A percentile compares a stretch with the other conserved stretches of the same genome.
Conservation (phyloP, 2,329 filamentous ascomycete genomes). For the Ophiocordyceps robertsii region DNA sequence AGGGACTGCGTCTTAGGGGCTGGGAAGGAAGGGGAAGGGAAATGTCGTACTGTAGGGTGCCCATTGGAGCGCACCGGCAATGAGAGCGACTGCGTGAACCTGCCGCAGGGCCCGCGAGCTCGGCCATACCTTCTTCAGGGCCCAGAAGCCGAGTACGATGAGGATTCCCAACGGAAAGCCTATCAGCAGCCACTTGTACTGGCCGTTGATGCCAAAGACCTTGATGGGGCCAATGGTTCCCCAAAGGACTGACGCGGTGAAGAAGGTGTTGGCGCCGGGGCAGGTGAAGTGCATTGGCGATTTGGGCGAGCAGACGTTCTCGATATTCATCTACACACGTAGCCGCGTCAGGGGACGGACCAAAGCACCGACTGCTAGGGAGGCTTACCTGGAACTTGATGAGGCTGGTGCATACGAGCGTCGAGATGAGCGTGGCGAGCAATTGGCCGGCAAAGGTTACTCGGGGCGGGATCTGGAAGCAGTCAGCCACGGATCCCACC, state of each 20-base stretch:
- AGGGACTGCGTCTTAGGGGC: too few relatives aligned
- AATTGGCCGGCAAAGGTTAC: conserved; percentile 22
- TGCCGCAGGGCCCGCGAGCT: conserved; percentile 9
- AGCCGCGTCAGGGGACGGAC: too few relatives aligned
- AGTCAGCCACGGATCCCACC: background rate
- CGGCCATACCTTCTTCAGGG: conserved; percentile 21
- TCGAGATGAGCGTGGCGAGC: conserved; percentile 19
- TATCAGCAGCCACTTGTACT: conserved; percentile 23
- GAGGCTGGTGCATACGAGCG: conserved; percentile 18
- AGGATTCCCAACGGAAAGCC: conserved; percentile 26
- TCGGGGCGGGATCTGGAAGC: conserved; percentile 16
- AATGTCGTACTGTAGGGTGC: background rate
- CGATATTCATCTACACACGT: conserved; percentile 7
- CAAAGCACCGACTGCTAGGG: background rate
- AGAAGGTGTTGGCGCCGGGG: conserved; percentile 23
- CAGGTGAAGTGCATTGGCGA: conserved; percentile 23
- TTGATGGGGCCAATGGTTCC: conserved; percentile 24
- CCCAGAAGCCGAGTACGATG: conserved; percentile 22
- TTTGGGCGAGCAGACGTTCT: conserved; percentile 21
- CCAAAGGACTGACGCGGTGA: conserved; percentile 26
- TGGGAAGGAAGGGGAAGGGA: too few relatives aligned
- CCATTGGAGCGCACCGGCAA: background rate
- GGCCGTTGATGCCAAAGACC: conserved; percentile 20
- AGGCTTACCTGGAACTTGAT: conserved; percentile 20
- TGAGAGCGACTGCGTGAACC: background rate